These are phyloP conservation scores for Elaeis oleifera DNA, from an alignment of 202 grass and related monocot species.

Conservation along the genomic window DNA sequence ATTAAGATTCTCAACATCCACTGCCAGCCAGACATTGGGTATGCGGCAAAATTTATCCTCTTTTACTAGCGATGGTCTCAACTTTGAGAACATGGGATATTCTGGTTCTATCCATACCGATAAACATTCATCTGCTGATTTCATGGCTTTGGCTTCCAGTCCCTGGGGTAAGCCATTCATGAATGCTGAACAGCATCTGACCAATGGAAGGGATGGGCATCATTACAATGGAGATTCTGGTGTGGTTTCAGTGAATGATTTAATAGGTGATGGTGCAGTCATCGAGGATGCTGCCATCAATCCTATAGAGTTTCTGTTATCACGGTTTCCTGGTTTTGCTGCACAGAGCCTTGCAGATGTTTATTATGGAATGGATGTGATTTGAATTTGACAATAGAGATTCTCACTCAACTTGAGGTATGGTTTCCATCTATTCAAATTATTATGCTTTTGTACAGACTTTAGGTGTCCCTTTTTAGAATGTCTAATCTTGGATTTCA, in stretches of 20 bases:
- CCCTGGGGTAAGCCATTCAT: constrained; percentile 57
- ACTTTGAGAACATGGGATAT: constrained; percentile 38
- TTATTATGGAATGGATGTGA: constrained; percentile 52
- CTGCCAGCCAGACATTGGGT: constrained; percentile 35
- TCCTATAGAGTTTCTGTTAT: constrained; percentile 37
- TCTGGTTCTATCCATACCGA: constrained; percentile 31
- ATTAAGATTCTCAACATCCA: constrained; percentile 38
- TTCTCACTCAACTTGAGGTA: constrained; percentile 79
- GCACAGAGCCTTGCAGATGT: constrained; percentile 50
- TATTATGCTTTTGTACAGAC: no score
- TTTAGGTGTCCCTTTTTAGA: no score
- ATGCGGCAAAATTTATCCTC: constrained; percentile 45
- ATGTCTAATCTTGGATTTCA: no score
- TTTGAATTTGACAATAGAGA: constrained; percentile 69
- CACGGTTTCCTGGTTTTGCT: constrained; percentile 52
- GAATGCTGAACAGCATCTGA: constrained; percentile 45
- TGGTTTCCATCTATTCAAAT: constrained; percentile 11
- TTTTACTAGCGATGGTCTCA: constrained; percentile 31
- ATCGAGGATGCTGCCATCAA: constrained; percentile 32
- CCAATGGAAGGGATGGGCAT: constrained; percentile 55
- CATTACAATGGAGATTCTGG: constrained; percentile 54
- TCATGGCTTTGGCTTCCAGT: constrained; percentile 41
- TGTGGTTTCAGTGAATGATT: constrained; percentile 34
- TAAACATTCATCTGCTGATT: constrained; percentile 22
- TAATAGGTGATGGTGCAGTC: constrained; percentile 27